phyloP scores from a whole-genome alignment of 1,284 basidiomycete species.

The Pyrrhoderma lamaoense region DNA sequence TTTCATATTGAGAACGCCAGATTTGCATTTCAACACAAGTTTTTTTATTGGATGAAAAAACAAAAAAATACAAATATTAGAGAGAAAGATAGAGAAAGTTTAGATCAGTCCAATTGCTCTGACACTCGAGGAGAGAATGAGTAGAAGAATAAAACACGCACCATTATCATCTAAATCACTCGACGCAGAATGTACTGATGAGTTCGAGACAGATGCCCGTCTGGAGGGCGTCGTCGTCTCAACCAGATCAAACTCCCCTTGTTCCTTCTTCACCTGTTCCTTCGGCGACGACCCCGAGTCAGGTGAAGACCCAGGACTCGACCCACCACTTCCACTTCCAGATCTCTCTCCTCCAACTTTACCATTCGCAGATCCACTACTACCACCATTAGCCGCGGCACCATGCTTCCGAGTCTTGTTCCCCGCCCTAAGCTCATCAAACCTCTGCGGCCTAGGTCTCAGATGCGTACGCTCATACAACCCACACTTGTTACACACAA shows the following conservation, averaged over 20 bases:
- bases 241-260: constrained; percentile 37
- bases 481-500: constrained; percentile 86
- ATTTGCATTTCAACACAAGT: too few relatives aligned
- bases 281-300: constrained; percentile 30
- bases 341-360: background rate
- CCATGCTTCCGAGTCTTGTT: constrained; percentile 61
- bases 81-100: constrained; percentile 1
- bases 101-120: background rate
- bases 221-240: constrained; percentile 31
- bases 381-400: too few relatives aligned
- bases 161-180: constrained; percentile 74
- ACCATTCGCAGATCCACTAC: too few relatives aligned
- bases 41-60: too few relatives aligned
- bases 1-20: too few relatives aligned
- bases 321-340: background rate
- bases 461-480: constrained; percentile 80
- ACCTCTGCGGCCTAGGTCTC: constrained; percentile 69
- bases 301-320: background rate
- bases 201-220: constrained; percentile 53
- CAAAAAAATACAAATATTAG: background rate
- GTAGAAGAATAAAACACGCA: constrained; percentile 33
- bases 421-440: constrained; percentile 75
- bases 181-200: constrained; percentile 45
- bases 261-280: constrained; percentile 55
- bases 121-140: too few relatives aligned